Evolutionary conservation across 2,329 filamentous ascomycete species (phyloP).

Genomic region (Ceratocystis huliohia): DNA sequence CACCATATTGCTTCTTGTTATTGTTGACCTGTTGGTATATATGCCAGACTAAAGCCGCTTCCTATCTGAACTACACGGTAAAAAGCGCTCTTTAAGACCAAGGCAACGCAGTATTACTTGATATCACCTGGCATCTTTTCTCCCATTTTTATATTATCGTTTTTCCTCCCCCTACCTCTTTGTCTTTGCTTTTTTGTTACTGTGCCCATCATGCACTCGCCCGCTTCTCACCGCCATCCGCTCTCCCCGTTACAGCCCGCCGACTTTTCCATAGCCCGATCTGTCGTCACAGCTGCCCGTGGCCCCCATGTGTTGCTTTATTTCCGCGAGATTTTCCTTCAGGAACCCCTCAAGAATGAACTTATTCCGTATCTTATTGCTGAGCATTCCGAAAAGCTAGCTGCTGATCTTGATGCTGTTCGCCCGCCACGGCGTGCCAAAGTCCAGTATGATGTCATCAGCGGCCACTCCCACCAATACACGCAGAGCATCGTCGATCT

Average conservation of each 20-base stretch:
- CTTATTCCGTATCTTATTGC: constrained; percentile 45
- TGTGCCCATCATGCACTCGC: background rate
- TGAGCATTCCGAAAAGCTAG: constrained; percentile 41
- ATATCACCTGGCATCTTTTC: background rate
- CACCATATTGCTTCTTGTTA: no score
- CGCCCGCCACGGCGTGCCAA: constrained; percentile 34
- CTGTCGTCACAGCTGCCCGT: constrained; percentile 27
- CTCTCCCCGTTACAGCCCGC: constrained; percentile 37
- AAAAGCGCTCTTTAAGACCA: no score
- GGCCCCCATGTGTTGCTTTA: constrained; percentile 26
- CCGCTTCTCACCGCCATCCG: constrained; percentile 28
- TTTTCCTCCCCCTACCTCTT: background rate
- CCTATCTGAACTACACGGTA: no score
- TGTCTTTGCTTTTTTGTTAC: background rate
- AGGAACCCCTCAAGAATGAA: constrained; percentile 48
- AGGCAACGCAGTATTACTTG: no score
- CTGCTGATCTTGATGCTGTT: constrained; percentile 27
- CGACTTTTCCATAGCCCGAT: constrained; percentile 39
- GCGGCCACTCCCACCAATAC: constrained; percentile 26
- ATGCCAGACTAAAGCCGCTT: no score
- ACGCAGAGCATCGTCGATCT: constrained; percentile 32
- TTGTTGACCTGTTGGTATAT: no score
- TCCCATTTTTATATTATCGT: background rate
- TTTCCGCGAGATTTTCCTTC: constrained; percentile 49
- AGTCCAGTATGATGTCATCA: constrained; percentile 35